Evolutionary conservation across 345 rosid genomes (phyloP), one percentile per base, ranked within the genome.

Genomic region (Salix brachista): DNA sequence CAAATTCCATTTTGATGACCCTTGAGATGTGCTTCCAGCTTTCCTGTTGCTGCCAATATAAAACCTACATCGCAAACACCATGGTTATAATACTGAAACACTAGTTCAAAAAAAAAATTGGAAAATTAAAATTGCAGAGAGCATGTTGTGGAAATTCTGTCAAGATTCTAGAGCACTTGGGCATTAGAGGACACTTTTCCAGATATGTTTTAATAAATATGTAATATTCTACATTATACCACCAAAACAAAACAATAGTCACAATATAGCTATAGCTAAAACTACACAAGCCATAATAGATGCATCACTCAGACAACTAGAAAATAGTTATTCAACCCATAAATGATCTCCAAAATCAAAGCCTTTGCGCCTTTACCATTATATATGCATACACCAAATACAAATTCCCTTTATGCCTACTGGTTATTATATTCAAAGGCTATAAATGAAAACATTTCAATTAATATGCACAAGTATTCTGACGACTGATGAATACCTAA

Each of bases 11-110:
- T 91, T 77, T 83, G 93, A 52, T 62, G 81, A 52, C 65, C 79
- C 67, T 78, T 74, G 50, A 88, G 81, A 87, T 89, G 85, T 48
- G 87, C 80, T 76, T 90, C 90, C 86, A 91, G 86, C 80, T 90
- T 81, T 75, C 87, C 88, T 50, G 83, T 87, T 39, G 98, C 94
- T 26, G 98, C 93, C 86, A 90, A 77, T 78, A 94, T 87, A 71
- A 94, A 84, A 75, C 98, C 98, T 94, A 82, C 77, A 84, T 67
- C 54, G 62, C 79, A 70, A 77, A 76, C 14, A 69, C 39, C 41
- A 69, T 18, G 3, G 54, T 46, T 9, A 42, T 4, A 71, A 21
- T 48, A 9, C 19, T 2, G 21, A 39, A 71, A 65, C 25, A 67
- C 17, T 21, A 54, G 25, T 18, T 26, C 7, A 77, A 18, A 32